Percentiles rank a stretch among this genome's conserved stretches.
These are phyloP conservation scores for Ganoderma lucidum DNA, from an alignment of 1,284 basidiomycete genomes.

Conservation along the genomic window DNA sequence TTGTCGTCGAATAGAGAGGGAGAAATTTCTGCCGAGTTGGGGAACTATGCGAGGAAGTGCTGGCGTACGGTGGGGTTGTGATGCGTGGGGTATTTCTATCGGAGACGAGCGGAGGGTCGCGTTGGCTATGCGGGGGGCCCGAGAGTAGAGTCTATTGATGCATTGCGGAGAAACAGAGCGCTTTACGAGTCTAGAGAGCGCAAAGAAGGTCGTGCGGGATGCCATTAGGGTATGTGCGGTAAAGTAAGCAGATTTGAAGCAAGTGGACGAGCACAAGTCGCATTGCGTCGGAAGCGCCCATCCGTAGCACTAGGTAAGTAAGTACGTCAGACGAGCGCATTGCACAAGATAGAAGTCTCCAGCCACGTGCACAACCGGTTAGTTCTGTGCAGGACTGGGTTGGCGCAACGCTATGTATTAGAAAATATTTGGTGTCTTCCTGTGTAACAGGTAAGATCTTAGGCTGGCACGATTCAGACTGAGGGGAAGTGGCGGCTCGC, in stretches of 20 bases:
- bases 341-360: too few species aligned
- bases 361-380: too few species aligned
- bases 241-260: background rate
- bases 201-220: background rate
- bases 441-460: too few species aligned
- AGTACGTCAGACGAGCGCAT: too few species aligned
- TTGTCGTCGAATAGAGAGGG: background rate
- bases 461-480: too few species aligned
- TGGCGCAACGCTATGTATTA: too few species aligned
- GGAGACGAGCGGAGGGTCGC: background rate
- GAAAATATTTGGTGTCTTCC: too few species aligned
- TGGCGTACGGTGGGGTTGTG: background rate
- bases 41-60: background rate
- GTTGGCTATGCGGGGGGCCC: background rate
- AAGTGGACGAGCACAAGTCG: background rate
- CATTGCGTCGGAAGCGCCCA: background rate
- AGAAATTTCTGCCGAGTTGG: conserved; percentile 3
- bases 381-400: too few species aligned
- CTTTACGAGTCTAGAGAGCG: background rate
- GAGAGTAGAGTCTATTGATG: background rate
- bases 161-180: too few species aligned
- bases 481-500: too few species aligned
- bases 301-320: too few species aligned
- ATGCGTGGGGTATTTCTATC: background rate
- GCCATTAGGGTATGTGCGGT: conserved; percentile 9